These are phyloP conservation scores for Claviceps monticola DNA, from an alignment of 2,329 filamentous ascomycete genomes.

Conservation along the genomic window DNA sequence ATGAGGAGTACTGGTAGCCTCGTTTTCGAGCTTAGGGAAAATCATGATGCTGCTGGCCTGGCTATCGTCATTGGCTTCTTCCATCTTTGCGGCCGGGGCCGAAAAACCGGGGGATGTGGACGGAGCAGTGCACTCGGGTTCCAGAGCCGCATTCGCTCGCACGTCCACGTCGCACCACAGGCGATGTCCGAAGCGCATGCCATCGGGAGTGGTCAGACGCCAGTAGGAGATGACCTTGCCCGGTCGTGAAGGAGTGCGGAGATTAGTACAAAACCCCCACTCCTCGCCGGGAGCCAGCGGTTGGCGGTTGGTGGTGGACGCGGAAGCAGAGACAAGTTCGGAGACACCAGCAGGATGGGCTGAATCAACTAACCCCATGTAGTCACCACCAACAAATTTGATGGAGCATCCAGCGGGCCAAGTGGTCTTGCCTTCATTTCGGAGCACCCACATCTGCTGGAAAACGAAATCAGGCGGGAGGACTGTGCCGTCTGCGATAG, in stretches of 20 bases:
- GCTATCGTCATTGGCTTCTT: constrained; percentile 13
- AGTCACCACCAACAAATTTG: constrained; percentile 84
- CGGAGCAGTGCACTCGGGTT: constrained; percentile 14
- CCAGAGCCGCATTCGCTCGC: constrained; percentile 20
- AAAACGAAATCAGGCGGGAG: constrained; percentile 61
- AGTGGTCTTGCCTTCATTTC: constrained; percentile 61
- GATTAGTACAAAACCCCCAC: constrained; percentile 66
- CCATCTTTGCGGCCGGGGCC: constrained; percentile 13
- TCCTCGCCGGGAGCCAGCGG: constrained; percentile 61
- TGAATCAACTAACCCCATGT: constrained; percentile 86
- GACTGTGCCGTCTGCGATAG: constrained; percentile 62
- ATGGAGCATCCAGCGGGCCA: constrained; percentile 90
- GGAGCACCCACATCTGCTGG: constrained; percentile 81
- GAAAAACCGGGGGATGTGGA: constrained; percentile 1
- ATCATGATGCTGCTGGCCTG: constrained; percentile 60
- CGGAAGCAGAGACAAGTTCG: constrained; percentile 63
- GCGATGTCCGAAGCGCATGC: constrained; percentile 77
- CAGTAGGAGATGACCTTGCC: constrained; percentile 90
- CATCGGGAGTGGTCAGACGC: constrained; percentile 74
- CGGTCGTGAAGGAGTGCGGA: constrained; percentile 64
- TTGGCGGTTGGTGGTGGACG: constrained; percentile 63
- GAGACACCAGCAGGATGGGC: constrained; percentile 63
- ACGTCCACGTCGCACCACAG: constrained; percentile 90
- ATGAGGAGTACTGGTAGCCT: constrained; percentile 72
- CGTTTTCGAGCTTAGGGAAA: constrained; percentile 91